Conservation (phyloP, 768 basidiomycete species). For the Leccinum disarticulatum region DNA sequence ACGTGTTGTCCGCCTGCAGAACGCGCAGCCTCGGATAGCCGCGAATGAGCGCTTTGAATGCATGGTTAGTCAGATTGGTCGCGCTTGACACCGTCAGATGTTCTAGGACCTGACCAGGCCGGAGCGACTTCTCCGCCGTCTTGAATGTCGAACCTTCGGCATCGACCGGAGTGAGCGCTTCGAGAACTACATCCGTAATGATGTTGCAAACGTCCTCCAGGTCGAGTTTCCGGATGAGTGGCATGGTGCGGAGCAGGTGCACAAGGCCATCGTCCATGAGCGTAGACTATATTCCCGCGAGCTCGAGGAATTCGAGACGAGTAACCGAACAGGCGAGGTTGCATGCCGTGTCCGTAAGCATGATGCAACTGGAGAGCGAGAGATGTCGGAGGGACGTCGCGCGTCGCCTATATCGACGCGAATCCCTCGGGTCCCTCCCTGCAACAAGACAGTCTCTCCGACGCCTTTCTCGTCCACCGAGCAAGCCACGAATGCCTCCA, state of each 20-base stretch:
- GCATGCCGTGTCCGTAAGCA: conserved; percentile 76
- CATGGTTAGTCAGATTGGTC: no score
- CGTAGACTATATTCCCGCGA: conserved; percentile 71
- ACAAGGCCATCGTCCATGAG: conserved; percentile 75
- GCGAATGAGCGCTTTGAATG: no score
- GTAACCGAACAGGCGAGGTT: conserved; percentile 73
- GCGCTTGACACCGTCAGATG: no score
- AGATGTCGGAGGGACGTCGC: conserved; percentile 70
- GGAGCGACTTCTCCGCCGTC: no score
- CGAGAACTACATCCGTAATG: conserved; percentile 74
- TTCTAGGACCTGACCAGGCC: no score
- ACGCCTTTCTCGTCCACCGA: conserved; percentile 26
- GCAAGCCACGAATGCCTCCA: conserved; percentile 71
- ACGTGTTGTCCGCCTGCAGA: no score
- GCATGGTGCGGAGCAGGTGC: conserved; percentile 65
- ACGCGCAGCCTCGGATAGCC: no score
- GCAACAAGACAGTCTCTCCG: conserved; percentile 52
- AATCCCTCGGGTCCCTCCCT: conserved; percentile 57
- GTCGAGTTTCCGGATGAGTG: conserved; percentile 72
- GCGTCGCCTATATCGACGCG: conserved; percentile 50
- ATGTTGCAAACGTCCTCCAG: conserved; percentile 84
- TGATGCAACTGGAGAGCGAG: conserved; percentile 65
- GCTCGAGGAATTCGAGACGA: conserved; percentile 70
- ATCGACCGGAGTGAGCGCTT: conserved; percentile 53
- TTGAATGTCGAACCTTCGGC: conserved; percentile 1